A percentile compares a stretch with the other conserved stretches of the same genome.
phyloP scores from a whole-genome alignment of 2,329 filamentous ascomycete genomes.

The Lomentospora prolificans region DNA sequence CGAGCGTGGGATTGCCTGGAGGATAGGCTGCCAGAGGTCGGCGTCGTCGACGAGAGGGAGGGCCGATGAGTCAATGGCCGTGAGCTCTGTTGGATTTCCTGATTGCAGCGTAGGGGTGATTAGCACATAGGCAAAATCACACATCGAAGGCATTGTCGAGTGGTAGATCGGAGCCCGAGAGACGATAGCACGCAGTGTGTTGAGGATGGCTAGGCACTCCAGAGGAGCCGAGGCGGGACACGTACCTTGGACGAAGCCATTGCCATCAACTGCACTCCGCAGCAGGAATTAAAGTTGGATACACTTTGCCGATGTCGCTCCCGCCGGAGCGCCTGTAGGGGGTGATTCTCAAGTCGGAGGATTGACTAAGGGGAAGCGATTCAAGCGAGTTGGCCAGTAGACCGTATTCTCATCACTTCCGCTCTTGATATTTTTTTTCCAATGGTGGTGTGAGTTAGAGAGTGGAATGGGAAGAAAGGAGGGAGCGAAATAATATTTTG shows the following conservation, averaged over 20 bases:
- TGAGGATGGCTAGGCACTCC: neutral
- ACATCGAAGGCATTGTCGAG: neutral
- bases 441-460: neutral
- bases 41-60: conserved; percentile 39
- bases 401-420: neutral
- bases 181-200: neutral
- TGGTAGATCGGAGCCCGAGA: neutral
- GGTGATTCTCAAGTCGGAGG: neutral
- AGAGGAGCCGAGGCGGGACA: neutral
- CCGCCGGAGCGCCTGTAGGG: conserved; percentile 1
- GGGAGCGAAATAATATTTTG: conserved; percentile 31
- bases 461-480: conserved; percentile 16
- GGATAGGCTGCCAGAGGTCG: conserved; percentile 37
- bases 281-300: conserved; percentile 1
- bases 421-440: neutral
- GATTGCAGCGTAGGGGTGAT: conserved; percentile 6
- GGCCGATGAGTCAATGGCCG: conserved; percentile 50
- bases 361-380: neutral
- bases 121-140: neutral
- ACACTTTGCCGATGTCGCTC: conserved; percentile 3
- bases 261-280: conserved; percentile 24
- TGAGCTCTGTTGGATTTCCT: conserved; percentile 47
- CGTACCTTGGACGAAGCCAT: conserved; percentile 56
- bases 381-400: neutral
- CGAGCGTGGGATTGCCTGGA: conserved; percentile 51